Conservation (phyloP, 2,329 filamentous ascomycete genomes). For the Neofusicoccum cordaticola region DNA sequence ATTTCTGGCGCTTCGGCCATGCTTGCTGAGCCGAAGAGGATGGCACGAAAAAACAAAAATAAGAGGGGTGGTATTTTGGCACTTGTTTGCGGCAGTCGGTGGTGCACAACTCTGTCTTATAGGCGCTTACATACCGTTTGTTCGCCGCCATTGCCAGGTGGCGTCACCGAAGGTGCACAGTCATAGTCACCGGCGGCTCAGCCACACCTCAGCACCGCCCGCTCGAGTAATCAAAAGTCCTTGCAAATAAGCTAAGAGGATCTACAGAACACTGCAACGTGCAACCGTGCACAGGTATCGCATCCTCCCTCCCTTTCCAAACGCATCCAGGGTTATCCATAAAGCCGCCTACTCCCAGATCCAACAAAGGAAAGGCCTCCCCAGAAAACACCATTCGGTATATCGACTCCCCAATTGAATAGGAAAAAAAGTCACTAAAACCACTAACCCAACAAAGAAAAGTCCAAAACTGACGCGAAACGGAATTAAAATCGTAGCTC, state of each 20-base stretch:
- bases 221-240: not conserved
- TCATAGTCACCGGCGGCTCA: conserved; percentile 1
- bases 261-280: conserved; percentile 15
- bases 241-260: conserved; percentile 9
- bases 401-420: not conserved
- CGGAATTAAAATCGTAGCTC: not conserved
- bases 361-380: not conserved
- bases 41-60: no score
- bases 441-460: not conserved
- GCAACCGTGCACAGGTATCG: conserved; percentile 11
- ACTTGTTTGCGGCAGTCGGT: no score
- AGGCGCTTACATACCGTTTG: not conserved
- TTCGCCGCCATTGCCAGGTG: conserved; percentile 4
- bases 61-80: no score
- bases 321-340: conserved; percentile 1
- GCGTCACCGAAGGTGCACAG: conserved; percentile 6
- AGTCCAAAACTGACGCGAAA: not conserved
- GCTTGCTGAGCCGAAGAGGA: not conserved
- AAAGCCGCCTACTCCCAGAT: not conserved
- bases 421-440: not conserved
- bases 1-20: not conserved
- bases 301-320: conserved; percentile 11
- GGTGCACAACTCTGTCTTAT: not conserved
- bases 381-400: not conserved
- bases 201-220: conserved; percentile 13